These are phyloP conservation scores for Myxozyma vanderwaltii DNA, from an alignment of 805 yeast genomes.

Conservation along the genomic window DNA sequence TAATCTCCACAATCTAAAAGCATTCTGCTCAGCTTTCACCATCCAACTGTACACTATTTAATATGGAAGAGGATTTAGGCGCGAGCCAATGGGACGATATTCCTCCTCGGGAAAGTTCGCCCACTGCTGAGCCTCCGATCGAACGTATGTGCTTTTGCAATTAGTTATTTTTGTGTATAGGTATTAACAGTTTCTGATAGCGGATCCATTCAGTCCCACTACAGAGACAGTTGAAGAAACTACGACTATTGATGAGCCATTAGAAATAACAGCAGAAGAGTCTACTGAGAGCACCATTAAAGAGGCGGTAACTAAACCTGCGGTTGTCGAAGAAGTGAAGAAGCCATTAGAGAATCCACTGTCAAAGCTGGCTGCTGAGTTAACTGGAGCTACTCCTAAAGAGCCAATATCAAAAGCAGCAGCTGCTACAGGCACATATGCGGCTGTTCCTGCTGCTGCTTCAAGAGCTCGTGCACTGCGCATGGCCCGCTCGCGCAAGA, in stretches of 20 bases:
- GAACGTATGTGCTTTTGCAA: slow-evolving; percentile 1
- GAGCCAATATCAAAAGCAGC: not conserved
- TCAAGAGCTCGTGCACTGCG: slow-evolving; percentile 32
- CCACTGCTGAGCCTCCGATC: slow-evolving; percentile 11
- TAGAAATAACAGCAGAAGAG: not conserved
- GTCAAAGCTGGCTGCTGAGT: slow-evolving; percentile 5
- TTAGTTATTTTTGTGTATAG: not conserved
- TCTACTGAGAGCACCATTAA: not conserved
- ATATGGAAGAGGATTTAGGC: slow-evolving; percentile 28
- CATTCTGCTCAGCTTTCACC: too few species aligned
- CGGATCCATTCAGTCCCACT: not conserved
- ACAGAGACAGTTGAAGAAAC: slow-evolving; percentile 15
- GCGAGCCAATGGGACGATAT: slow-evolving; percentile 34
- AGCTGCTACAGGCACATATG: slow-evolving; percentile 10
- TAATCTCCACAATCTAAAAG: not conserved
- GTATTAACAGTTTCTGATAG: not conserved
- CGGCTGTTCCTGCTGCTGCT: slow-evolving; percentile 28
- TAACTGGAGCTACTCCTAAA: slow-evolving; percentile 10
- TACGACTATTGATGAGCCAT: slow-evolving; percentile 1
- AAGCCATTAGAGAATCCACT: not conserved
- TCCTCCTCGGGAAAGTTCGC: slow-evolving; percentile 15
- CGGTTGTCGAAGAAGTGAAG: not conserved
- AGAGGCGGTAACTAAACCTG: too few species aligned
- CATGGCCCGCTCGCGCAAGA: slow-evolving; percentile 30
- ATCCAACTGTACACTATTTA: too few species aligned